phyloP scores from a whole-genome alignment of 2,329 filamentous ascomycete species.

The Trichoderma koningii region DNA sequence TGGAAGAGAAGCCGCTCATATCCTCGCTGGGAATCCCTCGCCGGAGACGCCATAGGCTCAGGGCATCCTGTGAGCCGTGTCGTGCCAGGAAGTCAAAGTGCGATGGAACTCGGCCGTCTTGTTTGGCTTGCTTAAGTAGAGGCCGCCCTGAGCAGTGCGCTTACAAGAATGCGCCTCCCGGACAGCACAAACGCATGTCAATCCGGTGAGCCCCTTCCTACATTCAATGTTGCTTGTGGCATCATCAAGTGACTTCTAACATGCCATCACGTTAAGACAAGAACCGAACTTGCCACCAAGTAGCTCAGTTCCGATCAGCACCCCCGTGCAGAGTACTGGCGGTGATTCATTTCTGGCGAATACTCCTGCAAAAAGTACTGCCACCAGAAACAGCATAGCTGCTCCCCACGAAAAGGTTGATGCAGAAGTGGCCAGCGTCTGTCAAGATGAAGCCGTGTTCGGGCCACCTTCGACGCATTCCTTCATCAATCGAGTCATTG shows the following conservation, averaged over 20 bases:
- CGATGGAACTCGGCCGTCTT: constrained; percentile 15
- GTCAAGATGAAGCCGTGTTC: constrained; percentile 2
- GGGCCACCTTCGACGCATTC: constrained; percentile 18
- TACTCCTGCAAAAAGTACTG: neutral
- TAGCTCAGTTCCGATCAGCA: neutral
- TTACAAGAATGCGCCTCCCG: neutral
- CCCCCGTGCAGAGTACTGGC: neutral
- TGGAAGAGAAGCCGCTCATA: constrained; percentile 15
- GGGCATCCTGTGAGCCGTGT: constrained; percentile 15
- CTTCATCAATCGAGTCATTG: constrained; percentile 16
- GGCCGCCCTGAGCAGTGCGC: constrained; percentile 1
- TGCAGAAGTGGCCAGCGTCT: neutral
- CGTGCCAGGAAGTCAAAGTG: constrained; percentile 14
- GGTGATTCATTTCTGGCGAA: neutral
- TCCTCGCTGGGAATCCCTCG: neutral
- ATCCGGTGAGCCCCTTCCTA: neutral
- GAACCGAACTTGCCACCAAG: neutral
- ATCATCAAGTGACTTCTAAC: neutral
- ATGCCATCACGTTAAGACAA: neutral
- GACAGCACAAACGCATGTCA: neutral
- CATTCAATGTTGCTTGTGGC: too few species aligned
- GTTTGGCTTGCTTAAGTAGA: constrained; percentile 10
- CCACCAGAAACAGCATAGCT: too few species aligned
- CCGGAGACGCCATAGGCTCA: constrained; percentile 6
- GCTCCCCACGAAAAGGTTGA: neutral